A percentile compares a stretch with the other conserved stretches of the same genome.
Conservation (phyloP, 352 stramenopile species). For the Globisporangium nodosum region DNA sequence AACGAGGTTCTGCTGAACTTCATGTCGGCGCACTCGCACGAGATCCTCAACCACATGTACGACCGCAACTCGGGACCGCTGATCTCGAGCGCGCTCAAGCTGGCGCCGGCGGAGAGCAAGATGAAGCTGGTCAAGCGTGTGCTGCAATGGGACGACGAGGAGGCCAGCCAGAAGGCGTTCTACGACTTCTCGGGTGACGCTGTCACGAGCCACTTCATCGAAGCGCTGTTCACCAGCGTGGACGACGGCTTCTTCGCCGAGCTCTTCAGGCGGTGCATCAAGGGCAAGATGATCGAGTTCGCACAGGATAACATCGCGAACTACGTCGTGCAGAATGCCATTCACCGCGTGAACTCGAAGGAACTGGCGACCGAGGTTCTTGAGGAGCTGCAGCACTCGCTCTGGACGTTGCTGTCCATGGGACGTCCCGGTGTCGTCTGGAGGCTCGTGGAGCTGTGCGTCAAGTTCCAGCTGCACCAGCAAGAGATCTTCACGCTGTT, state of each 20-base stretch:
- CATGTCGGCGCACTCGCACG: conserved; percentile 29
- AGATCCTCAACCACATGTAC: conserved; percentile 61
- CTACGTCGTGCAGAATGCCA: conserved; percentile 76
- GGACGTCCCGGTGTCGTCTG: conserved; percentile 69
- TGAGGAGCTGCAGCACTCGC: conserved; percentile 42
- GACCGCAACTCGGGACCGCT: conserved; percentile 72
- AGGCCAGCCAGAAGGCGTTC: conserved; percentile 40
- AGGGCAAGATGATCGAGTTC: conserved; percentile 61
- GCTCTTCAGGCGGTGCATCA: conserved; percentile 60
- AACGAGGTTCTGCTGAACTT: conserved; percentile 50
- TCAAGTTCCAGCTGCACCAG: conserved; percentile 48
- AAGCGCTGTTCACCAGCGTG: conserved; percentile 51
- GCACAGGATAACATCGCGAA: conserved; percentile 71
- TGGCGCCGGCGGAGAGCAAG: conserved; percentile 42
- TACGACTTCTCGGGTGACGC: conserved; percentile 66
- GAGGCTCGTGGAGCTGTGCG: conserved; percentile 71
- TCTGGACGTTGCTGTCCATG: conserved; percentile 74
- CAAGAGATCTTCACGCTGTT: conserved; percentile 46
- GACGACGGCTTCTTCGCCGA: conserved; percentile 63
- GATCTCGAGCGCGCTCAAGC: conserved; percentile 52
- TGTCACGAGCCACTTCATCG: conserved; percentile 74
- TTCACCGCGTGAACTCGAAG: conserved; percentile 41
- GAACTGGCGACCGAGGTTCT: conserved; percentile 47
- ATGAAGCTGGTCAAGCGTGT: conserved; percentile 55
- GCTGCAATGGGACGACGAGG: conserved; percentile 66